phyloP scores from a whole-genome alignment of 305 asterid species.

The Fraxinus angustifolia region DNA sequence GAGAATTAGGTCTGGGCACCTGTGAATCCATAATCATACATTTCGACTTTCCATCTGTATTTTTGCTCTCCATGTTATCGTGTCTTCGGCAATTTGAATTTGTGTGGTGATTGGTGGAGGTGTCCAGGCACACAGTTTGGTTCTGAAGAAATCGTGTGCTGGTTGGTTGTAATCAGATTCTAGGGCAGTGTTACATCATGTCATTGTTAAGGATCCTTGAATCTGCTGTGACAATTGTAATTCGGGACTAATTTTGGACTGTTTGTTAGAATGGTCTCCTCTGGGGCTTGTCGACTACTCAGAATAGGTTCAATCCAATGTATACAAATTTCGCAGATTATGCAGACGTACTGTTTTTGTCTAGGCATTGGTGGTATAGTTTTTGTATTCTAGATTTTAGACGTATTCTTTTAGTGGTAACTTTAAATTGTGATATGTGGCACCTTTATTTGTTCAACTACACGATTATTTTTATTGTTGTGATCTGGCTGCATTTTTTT shows the following conservation, averaged over 20 bases:
- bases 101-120: slow-evolving; percentile 36
- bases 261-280: slow-evolving; percentile 5
- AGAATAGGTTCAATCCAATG: slow-evolving; percentile 25
- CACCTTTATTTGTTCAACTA: not conserved
- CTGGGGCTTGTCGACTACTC: slow-evolving; percentile 19
- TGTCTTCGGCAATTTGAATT: slow-evolving; percentile 15
- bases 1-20: slow-evolving; percentile 24
- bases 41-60: slow-evolving; percentile 22
- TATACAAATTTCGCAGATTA: slow-evolving; percentile 41
- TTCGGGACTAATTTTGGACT: slow-evolving; percentile 22
- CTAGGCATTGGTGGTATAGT: not conserved
- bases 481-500: not conserved
- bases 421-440: not conserved
- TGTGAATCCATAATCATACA: slow-evolving; percentile 19
- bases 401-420: not conserved
- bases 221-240: slow-evolving; percentile 30
- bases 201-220: not conserved
- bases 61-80: slow-evolving; percentile 23
- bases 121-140: slow-evolving; percentile 26
- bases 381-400: not conserved
- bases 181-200: slow-evolving; percentile 38
- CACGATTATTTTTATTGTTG: not conserved
- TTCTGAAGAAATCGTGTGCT: slow-evolving; percentile 29
- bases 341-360: slow-evolving; percentile 24
- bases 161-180: slow-evolving; percentile 54